Evolutionary conservation across 805 yeast species (phyloP), one percentile per base, ranked within the genome.

Genomic region (Priceomyces fermenticarens): DNA sequence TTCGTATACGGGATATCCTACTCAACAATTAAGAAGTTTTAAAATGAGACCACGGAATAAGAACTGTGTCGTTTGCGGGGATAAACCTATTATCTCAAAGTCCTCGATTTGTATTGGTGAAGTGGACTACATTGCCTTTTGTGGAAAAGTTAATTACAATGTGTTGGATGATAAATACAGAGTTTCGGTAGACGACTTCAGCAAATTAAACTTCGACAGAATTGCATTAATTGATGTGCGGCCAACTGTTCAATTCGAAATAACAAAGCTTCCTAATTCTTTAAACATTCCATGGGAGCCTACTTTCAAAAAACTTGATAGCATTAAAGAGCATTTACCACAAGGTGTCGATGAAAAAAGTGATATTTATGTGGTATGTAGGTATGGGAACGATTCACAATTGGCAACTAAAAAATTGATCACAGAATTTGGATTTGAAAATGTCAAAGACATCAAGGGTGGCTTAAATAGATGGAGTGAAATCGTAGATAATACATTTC

Each of bases 301-400:
- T 10, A 54, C 78, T 14, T 64, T 70, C 35, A 62, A 57, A 37
- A 57, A 58, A 42, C 23, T 46, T 5, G 61, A 58, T 9, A 39
- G 42, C 10, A 44, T 60, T 13, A 55, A 54, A 28, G 42, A 45
- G 3, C 42, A 43, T 20, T 42, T 66, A 2, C 64, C 58, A 2
- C 36, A 53, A 1, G 44, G 16, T 6, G 53, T 58, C 35, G 45
- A 51, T 36, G 54, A 52, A 25, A 52, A 49, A 13, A 61, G 53
- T 42, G 50, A 47, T 3, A 58, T 85, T 0, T 75, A 72, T 41
- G 85, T 88, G 0, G 69, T 91, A 13, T 93, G 99, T 61, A 72
- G 97, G 26, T 81, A 73, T 55, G 99, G 99, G 8, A 89, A 88
- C 58, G 98, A 93, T 57, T 90, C 98, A 0, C 89, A 86, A 53